phyloP scores from a whole-genome alignment of 306 rosid species.

The Inga leiocalycina region DNA sequence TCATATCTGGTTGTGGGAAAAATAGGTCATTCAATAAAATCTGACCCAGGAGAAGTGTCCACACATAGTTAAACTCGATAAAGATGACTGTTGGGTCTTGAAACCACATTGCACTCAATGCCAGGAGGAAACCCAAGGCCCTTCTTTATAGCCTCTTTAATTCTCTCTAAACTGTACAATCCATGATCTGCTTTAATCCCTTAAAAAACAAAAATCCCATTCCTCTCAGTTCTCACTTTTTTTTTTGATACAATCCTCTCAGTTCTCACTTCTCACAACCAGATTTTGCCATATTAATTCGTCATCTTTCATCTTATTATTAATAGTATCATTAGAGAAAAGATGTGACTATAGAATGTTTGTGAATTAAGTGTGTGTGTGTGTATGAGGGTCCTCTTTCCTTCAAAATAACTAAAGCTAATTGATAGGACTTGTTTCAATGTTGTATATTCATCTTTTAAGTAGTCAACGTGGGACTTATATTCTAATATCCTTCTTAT shows the following conservation, averaged over 20 bases:
- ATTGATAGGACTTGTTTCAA: no score
- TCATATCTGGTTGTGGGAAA: no score
- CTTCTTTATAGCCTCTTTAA: constrained; percentile 42
- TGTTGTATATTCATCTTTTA: no score
- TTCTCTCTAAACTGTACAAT: constrained; percentile 43
- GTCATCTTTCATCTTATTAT: background rate
- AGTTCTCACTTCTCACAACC: background rate
- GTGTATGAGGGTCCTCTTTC: no score
- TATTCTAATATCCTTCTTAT: no score
- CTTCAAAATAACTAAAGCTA: no score
- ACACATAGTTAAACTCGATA: constrained; percentile 52
- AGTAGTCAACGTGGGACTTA: no score
- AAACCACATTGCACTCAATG: constrained; percentile 51
- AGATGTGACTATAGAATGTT: no score
- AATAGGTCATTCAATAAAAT: no score
- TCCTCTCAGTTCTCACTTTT: background rate
- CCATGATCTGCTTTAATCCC: constrained; percentile 49
- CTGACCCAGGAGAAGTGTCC: constrained; percentile 37
- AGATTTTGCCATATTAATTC: background rate
- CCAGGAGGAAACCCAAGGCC: constrained; percentile 41
- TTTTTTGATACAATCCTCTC: no score
- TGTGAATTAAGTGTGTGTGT: no score
- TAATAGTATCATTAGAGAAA: no score
- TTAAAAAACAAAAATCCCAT: constrained; percentile 1
- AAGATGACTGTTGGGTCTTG: constrained; percentile 37